Conservation (phyloP, 2,329 filamentous ascomycete species). For the Trichophyton mentagrophytes region DNA sequence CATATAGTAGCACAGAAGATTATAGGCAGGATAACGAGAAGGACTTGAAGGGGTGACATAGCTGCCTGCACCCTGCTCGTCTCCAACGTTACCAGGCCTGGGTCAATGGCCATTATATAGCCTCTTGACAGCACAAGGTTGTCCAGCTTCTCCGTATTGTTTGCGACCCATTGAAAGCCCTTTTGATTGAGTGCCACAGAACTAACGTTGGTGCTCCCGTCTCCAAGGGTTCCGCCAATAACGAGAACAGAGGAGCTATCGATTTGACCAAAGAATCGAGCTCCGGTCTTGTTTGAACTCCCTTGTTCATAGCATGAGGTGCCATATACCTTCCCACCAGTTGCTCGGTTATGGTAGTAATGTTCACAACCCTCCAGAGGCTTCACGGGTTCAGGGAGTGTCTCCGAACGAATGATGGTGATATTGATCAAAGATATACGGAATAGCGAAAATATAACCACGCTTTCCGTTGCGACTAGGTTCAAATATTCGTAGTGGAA, state of each 20-base stretch:
- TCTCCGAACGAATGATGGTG: conserved; percentile 9
- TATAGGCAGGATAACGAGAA: conserved; percentile 9
- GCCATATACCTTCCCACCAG: conserved; percentile 7
- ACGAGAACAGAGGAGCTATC: conserved; percentile 11
- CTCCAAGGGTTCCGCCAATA: conserved; percentile 8
- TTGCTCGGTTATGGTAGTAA: conserved; percentile 9
- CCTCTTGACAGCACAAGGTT: conserved; percentile 9
- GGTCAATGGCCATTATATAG: conserved; percentile 9
- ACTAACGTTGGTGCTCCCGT: conserved; percentile 8
- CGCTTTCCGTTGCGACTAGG: not conserved
- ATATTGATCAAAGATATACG: conserved; percentile 10
- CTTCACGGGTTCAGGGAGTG: conserved; percentile 10
- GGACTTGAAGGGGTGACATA: conserved; percentile 10
- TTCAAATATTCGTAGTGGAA: conserved; percentile 10
- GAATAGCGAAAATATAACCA: conserved; percentile 7
- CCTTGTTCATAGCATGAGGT: conserved; percentile 7
- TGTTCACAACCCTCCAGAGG: conserved; percentile 7
- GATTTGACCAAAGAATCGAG: conserved; percentile 9
- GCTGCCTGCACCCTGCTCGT: conserved; percentile 7
- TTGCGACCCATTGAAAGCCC: conserved; percentile 8
- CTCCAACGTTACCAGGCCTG: conserved; percentile 6
- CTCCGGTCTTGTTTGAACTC: conserved; percentile 3
- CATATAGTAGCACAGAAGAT: conserved; percentile 8
- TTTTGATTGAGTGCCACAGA: conserved; percentile 10
- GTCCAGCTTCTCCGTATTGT: conserved; percentile 6